Base-by-base conservation (phyloP, 352 stramenopile species). In the Chrysophaeum taylorii region DNA sequence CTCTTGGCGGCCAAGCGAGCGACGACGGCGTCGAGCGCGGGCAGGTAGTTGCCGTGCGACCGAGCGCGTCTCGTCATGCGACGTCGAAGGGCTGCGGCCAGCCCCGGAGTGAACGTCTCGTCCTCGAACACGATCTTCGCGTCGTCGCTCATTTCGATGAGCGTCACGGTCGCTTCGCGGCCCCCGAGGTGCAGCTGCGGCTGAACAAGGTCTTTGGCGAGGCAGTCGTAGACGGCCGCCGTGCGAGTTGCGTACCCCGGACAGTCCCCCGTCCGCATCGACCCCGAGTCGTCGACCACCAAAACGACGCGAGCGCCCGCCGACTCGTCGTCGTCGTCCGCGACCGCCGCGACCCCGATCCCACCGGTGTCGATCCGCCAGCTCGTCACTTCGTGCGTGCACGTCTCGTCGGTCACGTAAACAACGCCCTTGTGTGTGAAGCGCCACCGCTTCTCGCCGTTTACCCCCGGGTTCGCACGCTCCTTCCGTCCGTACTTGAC, bases 391-490 rank as follows among this genome's bases (percentile, higher is more conserved):
- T 64, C 66, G 39, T 33, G 36, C 39, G 2, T 62, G 14, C 12
- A n/a, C 25, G 37, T 66, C 63, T 23, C 39, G 63, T 71, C 66
- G n/a, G 66, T 71, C 7, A 71, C 63, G 42, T 71, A 71, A 29
- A 71, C 66, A 31, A 71, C 31, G 63, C 42, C 66, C 12, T 42
- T 50, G 42, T 66, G 63, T 25, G 38, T 64, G 42, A 68, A 64
- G 23, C 45, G 39, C 66, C 66, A 71, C 21, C 66, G 33, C 63
- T 5, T 42, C n/a, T 25, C 66, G 37, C 31, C 63, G 37, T 21
- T 23, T 16, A 4, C 7, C 7, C 39, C 27, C 25, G 38, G 38
- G 25, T 33, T 31, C 37, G 38, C 66, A 23, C 66, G 36, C 39
- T 62, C 43, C 21, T 37, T 45, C 2, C 4, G 21, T 9, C 66